phyloP scores from a whole-genome alignment of 2,329 filamentous ascomycete genomes.

The Botrytis byssoidea region DNA sequence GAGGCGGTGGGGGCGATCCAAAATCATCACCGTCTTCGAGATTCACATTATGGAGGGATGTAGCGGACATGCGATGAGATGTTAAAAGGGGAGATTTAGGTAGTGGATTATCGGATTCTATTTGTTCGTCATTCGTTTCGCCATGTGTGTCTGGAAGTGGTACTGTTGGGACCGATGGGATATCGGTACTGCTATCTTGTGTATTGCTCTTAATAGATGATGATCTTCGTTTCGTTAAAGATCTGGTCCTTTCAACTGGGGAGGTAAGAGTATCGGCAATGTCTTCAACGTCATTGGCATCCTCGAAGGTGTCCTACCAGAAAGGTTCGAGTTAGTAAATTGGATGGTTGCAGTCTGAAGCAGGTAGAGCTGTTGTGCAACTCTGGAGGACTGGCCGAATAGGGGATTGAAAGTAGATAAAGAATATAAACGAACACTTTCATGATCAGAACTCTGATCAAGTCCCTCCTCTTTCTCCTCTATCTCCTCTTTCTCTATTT shows the following conservation, averaged over 20 bases:
- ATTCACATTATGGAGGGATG: constrained; percentile 62
- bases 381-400: constrained; percentile 18
- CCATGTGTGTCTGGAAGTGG: constrained; percentile 34
- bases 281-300: constrained; percentile 62
- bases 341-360: constrained; percentile 18
- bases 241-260: constrained; percentile 34
- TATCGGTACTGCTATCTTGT: constrained; percentile 36
- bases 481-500: constrained; percentile 18
- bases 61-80: constrained; percentile 53
- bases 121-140: constrained; percentile 34
- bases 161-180: constrained; percentile 28
- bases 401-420: constrained; percentile 10
- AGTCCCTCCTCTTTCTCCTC: constrained; percentile 21
- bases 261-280: constrained; percentile 27
- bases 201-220: constrained; percentile 34
- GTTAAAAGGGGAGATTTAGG: constrained; percentile 49
- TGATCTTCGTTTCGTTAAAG: constrained; percentile 45
- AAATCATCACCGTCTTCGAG: constrained; percentile 46
- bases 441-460: constrained; percentile 27
- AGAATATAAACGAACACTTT: constrained; percentile 27
- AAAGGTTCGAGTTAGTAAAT: constrained; percentile 21
- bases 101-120: constrained; percentile 30
- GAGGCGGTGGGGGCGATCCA: constrained; percentile 24
- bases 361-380: constrained; percentile 27
- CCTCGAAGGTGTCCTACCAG: constrained; percentile 74